Evolutionary conservation across 192 early-diverging fungal genomes (phyloP).

Genomic region (Backusella liffmaniae): DNA sequence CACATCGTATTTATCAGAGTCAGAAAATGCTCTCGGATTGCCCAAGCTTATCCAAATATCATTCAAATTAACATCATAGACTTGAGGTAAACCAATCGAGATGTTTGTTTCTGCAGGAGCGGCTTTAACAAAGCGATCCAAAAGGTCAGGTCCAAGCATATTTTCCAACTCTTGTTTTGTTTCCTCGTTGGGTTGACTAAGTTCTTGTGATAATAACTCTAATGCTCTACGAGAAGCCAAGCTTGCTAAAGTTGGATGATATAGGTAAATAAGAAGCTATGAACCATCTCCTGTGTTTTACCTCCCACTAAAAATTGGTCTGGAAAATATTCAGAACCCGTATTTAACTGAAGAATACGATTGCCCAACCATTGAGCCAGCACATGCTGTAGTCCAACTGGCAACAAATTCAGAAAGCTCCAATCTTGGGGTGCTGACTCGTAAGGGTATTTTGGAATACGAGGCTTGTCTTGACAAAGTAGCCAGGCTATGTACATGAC

Average conservation of each 20-base stretch:
- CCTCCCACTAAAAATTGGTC: slow-evolving; percentile 53
- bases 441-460: slow-evolving; percentile 49
- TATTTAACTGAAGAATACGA: slow-evolving; percentile 45
- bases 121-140: slow-evolving; percentile 32
- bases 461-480: slow-evolving; percentile 17
- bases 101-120: slow-evolving; percentile 19
- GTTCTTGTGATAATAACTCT: slow-evolving; percentile 9
- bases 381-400: slow-evolving; percentile 37
- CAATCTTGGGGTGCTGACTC: slow-evolving; percentile 38
- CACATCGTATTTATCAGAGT: slow-evolving; percentile 31
- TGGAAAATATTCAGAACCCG: slow-evolving; percentile 42
- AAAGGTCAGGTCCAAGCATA: slow-evolving; percentile 43
- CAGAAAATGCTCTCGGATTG: slow-evolving; percentile 23
- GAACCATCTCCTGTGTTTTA: not conserved
- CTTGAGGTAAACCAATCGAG: slow-evolving; percentile 37
- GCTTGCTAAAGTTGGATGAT: slow-evolving; percentile 12
- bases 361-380: slow-evolving; percentile 42
- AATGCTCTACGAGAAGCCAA: slow-evolving; percentile 23
- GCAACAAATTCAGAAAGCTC: slow-evolving; percentile 38
- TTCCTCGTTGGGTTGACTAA: not conserved
- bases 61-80: slow-evolving; percentile 46
- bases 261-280: not conserved
- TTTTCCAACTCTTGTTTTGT: not conserved
- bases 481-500: slow-evolving; percentile 22
- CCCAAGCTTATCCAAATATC: slow-evolving; percentile 51